Evolutionary conservation across 1,139 yeast species (phyloP), one percentile per base, ranked within the genome.

Genomic region (Candida sanyaensis): DNA sequence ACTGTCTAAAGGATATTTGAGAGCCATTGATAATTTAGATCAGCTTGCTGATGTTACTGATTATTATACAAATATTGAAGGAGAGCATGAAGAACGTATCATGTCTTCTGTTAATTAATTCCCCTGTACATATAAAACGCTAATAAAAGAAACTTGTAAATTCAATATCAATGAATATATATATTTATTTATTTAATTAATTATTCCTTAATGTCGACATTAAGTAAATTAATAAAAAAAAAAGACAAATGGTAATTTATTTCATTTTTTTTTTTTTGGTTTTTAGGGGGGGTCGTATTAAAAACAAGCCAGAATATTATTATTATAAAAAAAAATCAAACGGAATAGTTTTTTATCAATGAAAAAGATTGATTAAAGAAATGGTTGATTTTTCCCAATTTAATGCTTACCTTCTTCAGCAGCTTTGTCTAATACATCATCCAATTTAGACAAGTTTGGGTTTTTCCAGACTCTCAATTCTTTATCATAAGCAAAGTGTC

Each of bases 1-100:
- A 12, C 69, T 73, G 23, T 71, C 67, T 45, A 76, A 74, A 51
- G 75, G 77, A 29, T 78, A 81, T 55, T 77, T 77, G 24, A 87
- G 84, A 60, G 80, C 91, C 33, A 65, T 86, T 41, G 73, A 68
- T 27, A 74, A 76, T 48, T 71, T 92, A 46, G 96, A 89, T 51
- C 89, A 83, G 37, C 69, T 89, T 21, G 89, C 88, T 43, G 97
- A 92, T 58, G 88, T 92, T 31, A 83, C 90, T 7, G 90, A 84
- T 54, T 83, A 88, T 52, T 88, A 88, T 68, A 56, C 93, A 76
- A 80, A 75, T 55, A 73, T 78, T 39, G 61, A 61, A 45, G 68
- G 60, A 13, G 57, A 55, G 32, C 48, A 52, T 30, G 42, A 47
- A 41, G 34, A 36, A 13, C 45, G 53, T 29, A 43, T 50, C n/a